Conservation (phyloP, 106 monocot genomes). For the Dioscorea alata region DNA sequence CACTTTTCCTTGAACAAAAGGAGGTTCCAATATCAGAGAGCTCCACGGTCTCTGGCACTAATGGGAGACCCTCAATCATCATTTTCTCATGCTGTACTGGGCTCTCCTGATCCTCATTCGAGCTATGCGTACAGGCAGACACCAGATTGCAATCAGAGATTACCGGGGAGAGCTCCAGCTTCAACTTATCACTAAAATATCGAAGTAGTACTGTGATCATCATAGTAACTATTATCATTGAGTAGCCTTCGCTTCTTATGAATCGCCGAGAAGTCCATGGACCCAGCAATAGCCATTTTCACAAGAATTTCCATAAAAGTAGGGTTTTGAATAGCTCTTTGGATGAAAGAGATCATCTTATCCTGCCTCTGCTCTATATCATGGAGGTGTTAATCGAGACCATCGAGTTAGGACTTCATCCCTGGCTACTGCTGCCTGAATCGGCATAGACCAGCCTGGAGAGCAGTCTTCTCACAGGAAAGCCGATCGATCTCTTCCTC, state of each 20-base stretch:
- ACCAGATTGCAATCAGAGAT: slow-evolving; percentile 41
- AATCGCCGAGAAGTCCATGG: slow-evolving; percentile 17
- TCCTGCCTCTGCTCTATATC: slow-evolving; percentile 86
- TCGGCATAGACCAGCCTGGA: slow-evolving; percentile 40
- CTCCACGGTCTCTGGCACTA: slow-evolving; percentile 36
- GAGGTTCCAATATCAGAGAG: slow-evolving; percentile 53
- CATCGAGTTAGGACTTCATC: slow-evolving; percentile 46
- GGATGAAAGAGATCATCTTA: slow-evolving; percentile 59
- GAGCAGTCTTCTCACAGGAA: slow-evolving; percentile 35
- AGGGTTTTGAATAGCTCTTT: slow-evolving; percentile 42
- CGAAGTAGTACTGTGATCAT: slow-evolving; percentile 27
- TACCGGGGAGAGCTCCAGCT: slow-evolving; percentile 53
- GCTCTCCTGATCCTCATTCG: slow-evolving; percentile 32
- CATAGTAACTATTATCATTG: slow-evolving; percentile 22
- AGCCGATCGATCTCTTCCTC: slow-evolving; percentile 84
- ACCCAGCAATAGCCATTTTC: slow-evolving; percentile 28
- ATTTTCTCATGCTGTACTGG: not conserved
- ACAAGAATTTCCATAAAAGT: slow-evolving; percentile 53
- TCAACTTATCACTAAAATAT: slow-evolving; percentile 73
- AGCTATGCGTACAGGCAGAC: slow-evolving; percentile 37
- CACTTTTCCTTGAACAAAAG: slow-evolving; percentile 36
- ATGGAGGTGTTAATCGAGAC: slow-evolving; percentile 42
- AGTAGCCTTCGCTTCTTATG: slow-evolving; percentile 65
- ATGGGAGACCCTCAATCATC: slow-evolving; percentile 24
- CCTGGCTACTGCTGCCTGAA: slow-evolving; percentile 56